These are phyloP conservation scores for Trichoderma atroviride DNA, from an alignment of 2,329 filamentous ascomycete genomes.

Conservation along the genomic window DNA sequence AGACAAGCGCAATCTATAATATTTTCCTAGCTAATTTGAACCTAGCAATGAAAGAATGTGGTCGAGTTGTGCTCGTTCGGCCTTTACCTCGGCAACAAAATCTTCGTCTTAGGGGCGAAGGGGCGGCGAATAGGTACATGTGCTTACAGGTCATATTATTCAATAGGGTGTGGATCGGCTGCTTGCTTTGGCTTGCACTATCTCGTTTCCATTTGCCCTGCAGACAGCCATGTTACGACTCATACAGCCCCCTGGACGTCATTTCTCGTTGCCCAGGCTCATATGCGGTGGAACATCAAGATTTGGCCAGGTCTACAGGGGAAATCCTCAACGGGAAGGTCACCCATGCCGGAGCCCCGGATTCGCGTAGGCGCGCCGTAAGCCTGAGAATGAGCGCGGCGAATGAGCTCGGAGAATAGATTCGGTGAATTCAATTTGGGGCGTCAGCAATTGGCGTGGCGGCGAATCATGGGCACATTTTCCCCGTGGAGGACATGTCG, in stretches of 20 bases:
- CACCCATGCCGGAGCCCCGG: not conserved
- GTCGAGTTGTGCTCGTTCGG: not conserved
- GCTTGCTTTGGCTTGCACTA: not conserved
- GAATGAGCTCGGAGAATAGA: not conserved
- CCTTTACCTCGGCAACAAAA: not conserved
- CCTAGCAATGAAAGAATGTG: not conserved
- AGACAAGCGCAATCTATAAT: not conserved
- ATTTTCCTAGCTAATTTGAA: not conserved
- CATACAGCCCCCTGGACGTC: not conserved
- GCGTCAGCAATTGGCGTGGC: not conserved
- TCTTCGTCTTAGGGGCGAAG: not conserved
- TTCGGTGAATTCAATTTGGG: not conserved
- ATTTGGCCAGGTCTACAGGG: not conserved
- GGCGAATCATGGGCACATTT: not conserved
- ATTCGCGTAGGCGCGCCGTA: not conserved
- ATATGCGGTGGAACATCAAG: not conserved
- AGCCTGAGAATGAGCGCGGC: not conserved
- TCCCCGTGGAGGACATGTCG: not conserved
- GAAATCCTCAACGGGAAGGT: not conserved
- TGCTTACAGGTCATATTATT: not conserved
- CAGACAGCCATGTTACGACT: not conserved
- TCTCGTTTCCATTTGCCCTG: not conserved
- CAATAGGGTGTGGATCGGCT: not conserved
- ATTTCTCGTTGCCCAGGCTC: not conserved
- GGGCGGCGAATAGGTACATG: not conserved